phyloP scores from a whole-genome alignment of 2,329 filamentous ascomycete species.

The Fusarium chuoi region DNA sequence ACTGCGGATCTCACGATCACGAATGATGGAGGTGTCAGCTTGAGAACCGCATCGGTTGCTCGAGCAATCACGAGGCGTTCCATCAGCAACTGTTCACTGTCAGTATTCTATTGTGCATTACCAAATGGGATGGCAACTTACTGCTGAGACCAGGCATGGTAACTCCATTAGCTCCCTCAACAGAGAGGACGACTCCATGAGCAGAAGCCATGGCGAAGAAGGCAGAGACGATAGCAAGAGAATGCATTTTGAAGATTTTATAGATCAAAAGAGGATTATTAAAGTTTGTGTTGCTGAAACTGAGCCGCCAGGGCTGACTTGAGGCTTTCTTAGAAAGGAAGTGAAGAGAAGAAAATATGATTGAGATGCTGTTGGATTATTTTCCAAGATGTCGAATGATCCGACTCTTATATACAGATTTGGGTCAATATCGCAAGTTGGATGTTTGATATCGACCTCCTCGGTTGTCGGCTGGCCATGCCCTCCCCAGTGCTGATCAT shows the following conservation, averaged over 20 bases:
- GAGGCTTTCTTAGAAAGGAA: neutral
- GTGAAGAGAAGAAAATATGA: neutral
- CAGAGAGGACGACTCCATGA: slow-evolving; percentile 67
- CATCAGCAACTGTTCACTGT: slow-evolving; percentile 64
- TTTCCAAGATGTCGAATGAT: neutral
- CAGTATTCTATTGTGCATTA: neutral
- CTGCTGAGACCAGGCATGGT: slow-evolving; percentile 67
- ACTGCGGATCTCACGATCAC: slow-evolving; percentile 65
- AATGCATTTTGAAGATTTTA: slow-evolving; percentile 44
- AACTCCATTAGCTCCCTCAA: slow-evolving; percentile 70
- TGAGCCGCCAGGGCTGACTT: slow-evolving; percentile 5
- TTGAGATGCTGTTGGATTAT: neutral
- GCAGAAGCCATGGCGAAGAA: slow-evolving; percentile 62
- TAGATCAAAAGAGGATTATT: neutral
- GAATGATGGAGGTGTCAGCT: slow-evolving; percentile 77
- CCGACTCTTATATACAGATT: neutral
- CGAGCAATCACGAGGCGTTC: slow-evolving; percentile 74
- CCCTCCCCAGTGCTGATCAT: neutral
- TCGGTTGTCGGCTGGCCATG: neutral
- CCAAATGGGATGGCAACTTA: slow-evolving; percentile 19
- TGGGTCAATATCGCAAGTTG: fast-evolving
- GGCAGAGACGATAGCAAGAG: slow-evolving; percentile 42
- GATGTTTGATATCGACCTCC: neutral
- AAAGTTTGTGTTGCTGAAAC: neutral
- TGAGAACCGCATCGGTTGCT: slow-evolving; percentile 71